Evolutionary conservation across 805 yeast genomes (phyloP).

Genomic region (Hanseniaspora jakobsenii): DNA sequence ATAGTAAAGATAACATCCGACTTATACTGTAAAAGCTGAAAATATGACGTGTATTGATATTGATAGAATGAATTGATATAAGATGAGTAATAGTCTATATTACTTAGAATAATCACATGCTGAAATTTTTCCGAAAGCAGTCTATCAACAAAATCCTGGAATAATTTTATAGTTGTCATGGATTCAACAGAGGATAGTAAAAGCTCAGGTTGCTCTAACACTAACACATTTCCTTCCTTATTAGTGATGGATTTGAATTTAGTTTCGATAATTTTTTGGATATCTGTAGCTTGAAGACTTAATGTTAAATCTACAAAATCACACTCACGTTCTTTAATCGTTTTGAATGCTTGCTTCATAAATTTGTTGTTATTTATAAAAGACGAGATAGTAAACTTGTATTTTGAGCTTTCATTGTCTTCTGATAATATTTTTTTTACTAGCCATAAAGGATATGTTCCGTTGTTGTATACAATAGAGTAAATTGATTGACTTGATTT

Average conservation of each 20-base stretch:
- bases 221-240: conserved; percentile 18
- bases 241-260: conserved; percentile 1
- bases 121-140: conserved; percentile 20
- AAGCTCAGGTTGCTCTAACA: conserved; percentile 28
- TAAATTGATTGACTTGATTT: conserved; percentile 28
- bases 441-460: conserved; percentile 58
- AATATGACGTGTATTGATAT: conserved; percentile 20
- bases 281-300: conserved; percentile 21
- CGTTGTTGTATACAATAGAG: conserved; percentile 25
- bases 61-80: conserved; percentile 18
- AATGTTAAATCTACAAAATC: conserved; percentile 26
- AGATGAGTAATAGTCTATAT: conserved; percentile 19
- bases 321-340: neutral
- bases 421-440: conserved; percentile 43
- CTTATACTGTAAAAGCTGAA: conserved; percentile 21
- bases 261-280: neutral
- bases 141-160: conserved; percentile 23
- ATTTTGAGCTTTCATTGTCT: conserved; percentile 14
- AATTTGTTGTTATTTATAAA: conserved; percentile 22
- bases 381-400: conserved; percentile 23
- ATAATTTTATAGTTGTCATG: conserved; percentile 23
- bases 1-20: conserved; percentile 33
- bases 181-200: conserved; percentile 23
- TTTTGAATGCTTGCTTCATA: conserved; percentile 14
- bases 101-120: conserved; percentile 21